Conservation (phyloP, 768 basidiomycete genomes). For the Filobasidium floriforme region DNA sequence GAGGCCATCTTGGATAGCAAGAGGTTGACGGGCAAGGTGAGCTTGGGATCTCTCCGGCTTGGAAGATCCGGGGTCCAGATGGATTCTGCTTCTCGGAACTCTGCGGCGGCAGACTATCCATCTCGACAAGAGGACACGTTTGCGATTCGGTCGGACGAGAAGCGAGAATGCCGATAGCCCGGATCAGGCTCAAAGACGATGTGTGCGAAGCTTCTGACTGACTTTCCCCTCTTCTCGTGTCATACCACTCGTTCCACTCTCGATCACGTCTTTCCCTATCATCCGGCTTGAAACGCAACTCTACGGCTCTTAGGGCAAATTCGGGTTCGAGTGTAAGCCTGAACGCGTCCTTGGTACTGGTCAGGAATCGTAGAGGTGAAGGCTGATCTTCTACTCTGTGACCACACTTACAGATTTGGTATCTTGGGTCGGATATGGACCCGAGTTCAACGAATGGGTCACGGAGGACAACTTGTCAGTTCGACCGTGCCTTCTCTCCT, state of each 20-base stretch:
- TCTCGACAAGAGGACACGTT: too few relatives aligned
- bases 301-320: slow-evolving; percentile 16
- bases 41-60: neutral
- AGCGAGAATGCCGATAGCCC: too few relatives aligned
- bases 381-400: too few relatives aligned
- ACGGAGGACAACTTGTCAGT: slow-evolving; percentile 41
- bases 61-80: neutral
- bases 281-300: neutral
- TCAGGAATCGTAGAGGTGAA: neutral
- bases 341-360: neutral
- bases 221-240: too few relatives aligned
- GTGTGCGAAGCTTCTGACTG: too few relatives aligned
- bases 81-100: neutral
- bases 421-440: slow-evolving; percentile 42
- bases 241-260: too few relatives aligned
- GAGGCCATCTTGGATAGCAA: slow-evolving; percentile 29
- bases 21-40: slow-evolving; percentile 20
- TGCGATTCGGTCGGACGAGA: too few relatives aligned
- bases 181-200: too few relatives aligned
- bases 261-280: too few relatives aligned
- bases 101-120: neutral
- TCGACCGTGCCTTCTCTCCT: neutral
- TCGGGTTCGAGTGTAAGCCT: slow-evolving; percentile 29
- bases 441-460: slow-evolving; percentile 42
- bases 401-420: slow-evolving; percentile 34